Conservation (phyloP, 2,329 filamentous ascomycete genomes). For the Thielaviopsis populi region DNA sequence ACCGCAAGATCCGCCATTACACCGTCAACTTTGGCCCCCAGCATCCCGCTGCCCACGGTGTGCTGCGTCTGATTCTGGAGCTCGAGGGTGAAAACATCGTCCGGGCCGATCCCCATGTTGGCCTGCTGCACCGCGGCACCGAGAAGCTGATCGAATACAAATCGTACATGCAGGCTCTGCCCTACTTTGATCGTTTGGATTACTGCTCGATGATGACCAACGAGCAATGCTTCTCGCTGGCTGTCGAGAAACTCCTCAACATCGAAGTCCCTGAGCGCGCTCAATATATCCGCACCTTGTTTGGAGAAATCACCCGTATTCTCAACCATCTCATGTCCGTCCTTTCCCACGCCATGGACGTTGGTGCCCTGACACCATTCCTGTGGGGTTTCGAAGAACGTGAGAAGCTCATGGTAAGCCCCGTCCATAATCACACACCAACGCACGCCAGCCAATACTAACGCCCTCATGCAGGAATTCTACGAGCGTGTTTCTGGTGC, state of each 20-base stretch:
- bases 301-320: slow-evolving; percentile 85
- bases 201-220: slow-evolving; percentile 99
- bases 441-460: not conserved
- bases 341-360: slow-evolving; percentile 95
- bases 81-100: slow-evolving; percentile 96
- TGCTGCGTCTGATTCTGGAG: slow-evolving; percentile 93
- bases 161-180: slow-evolving; percentile 93
- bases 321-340: slow-evolving; percentile 98
- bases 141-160: slow-evolving; percentile 99
- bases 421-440: not conserved
- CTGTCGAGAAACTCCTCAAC: slow-evolving; percentile 95
- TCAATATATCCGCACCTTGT: slow-evolving; percentile 93
- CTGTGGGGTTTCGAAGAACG: slow-evolving; percentile 99
- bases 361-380: slow-evolving; percentile 94
- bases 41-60: slow-evolving; percentile 95
- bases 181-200: slow-evolving; percentile 96
- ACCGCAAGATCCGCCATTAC: slow-evolving; percentile 92
- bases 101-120: slow-evolving; percentile 91
- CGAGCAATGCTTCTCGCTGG: slow-evolving; percentile 91
- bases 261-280: slow-evolving; percentile 88
- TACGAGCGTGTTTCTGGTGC: slow-evolving; percentile 98
- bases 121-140: slow-evolving; percentile 86
- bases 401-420: slow-evolving; percentile 93
- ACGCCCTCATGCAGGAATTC: slow-evolving; percentile 61
- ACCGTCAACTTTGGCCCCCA: slow-evolving; percentile 99